These are phyloP conservation scores for Mycena metata DNA, from an alignment of 768 basidiomycete genomes.

Conservation along the genomic window DNA sequence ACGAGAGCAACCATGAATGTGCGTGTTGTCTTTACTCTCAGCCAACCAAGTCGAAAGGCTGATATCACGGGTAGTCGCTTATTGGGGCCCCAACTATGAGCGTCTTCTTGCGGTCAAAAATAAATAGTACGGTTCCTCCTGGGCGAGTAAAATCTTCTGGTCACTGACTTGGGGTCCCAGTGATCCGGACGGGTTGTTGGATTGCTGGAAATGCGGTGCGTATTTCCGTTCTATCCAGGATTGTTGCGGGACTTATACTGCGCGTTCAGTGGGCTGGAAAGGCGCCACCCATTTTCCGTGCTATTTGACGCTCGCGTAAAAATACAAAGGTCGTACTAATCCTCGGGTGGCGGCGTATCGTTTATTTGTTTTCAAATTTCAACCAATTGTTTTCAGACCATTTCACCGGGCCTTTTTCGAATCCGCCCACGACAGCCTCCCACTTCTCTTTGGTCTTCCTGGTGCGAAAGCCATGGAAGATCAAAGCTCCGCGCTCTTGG, in stretches of 20 bases:
- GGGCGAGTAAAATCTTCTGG: not conserved
- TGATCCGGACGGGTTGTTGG: conserved; percentile 45
- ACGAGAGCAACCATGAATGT: conserved; percentile 49
- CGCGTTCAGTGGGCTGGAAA: not conserved
- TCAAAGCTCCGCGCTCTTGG: not conserved
- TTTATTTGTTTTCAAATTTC: no score
- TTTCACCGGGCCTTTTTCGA: no score
- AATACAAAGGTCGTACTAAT: no score
- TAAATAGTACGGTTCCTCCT: conserved; percentile 48
- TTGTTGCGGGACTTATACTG: not conserved
- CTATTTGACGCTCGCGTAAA: not conserved
- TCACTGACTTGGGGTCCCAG: conserved; percentile 30
- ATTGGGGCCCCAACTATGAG: conserved; percentile 52
- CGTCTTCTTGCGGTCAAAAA: conserved; percentile 46
- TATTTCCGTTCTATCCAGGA: not conserved
- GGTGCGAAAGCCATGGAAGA: not conserved
- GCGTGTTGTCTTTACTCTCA: no score
- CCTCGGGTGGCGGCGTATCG: no score
- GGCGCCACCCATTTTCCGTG: not conserved
- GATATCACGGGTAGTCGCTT: no score
- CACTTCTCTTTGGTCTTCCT: not conserved
- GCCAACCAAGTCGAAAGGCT: no score
- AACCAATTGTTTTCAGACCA: no score
- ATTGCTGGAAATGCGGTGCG: conserved; percentile 53
- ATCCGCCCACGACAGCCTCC: conserved; percentile 1